Evolutionary conservation across 2,329 filamentous ascomycete species (phyloP), one percentile per base, ranked within the genome.

Genomic region (Xylariaceae sp.): DNA sequence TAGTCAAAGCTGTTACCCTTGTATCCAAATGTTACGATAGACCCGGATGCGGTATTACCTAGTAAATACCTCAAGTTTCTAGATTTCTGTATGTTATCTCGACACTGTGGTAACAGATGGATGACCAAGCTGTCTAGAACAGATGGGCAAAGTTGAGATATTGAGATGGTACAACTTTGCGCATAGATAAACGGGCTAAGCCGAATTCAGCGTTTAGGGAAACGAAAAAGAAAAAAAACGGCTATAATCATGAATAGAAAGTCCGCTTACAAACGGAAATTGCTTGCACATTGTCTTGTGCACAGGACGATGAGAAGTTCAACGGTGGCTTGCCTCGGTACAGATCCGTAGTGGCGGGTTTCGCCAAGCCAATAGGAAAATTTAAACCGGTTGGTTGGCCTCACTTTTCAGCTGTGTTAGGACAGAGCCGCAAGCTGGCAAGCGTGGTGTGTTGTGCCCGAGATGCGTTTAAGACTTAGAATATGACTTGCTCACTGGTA

Each of bases 361-460:
- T 14, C 23, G 41, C 41, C 37, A 21, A 40, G 51, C 21, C 42
- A 49, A 48, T 47, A 48, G 29, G n/a, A 48, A 23, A 26, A 44
- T 47, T 48, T 23, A 42, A 37, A 29, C 18, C 20, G 20, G 50
- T 48, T 41, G 40, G 53, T 55, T 56, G 59, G 59, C 61, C 61
- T 63, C 59, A 40, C 54, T 59, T 52, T 51, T 61, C 54, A 61
- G 59, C 56, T 57, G 44, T 23, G 23, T 49, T 23, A 48, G 26
- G 19, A 50, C 41, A 42, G 42, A 57, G 46, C 44, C 40, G 53
- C 20, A 40, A 44, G 32, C n/a, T 40, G 32, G 53, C 20, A 40
- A 44, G 32, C n/a, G 20, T n/a, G 37, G 37, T 42, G 44, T 46
- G 2, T 23, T 45, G 45, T 43, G 50, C 32, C 45, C 49, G 47